Conservation (phyloP, 2,329 filamentous ascomycete species). For the Trichoderma sp. region DNA sequence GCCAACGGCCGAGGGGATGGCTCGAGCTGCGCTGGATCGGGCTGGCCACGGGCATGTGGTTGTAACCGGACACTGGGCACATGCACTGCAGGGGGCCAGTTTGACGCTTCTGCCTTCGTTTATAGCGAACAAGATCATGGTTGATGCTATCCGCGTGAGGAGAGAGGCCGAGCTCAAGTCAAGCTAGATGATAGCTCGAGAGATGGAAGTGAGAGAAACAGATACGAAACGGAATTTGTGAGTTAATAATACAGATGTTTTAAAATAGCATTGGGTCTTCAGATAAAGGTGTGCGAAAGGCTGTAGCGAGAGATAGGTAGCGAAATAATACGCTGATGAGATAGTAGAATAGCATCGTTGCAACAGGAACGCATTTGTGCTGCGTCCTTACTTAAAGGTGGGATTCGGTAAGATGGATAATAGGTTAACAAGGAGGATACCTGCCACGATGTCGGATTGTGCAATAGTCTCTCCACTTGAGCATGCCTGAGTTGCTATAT, state of each 20-base stretch:
- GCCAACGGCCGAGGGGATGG: slow-evolving; percentile 27
- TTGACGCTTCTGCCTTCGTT: slow-evolving; percentile 22
- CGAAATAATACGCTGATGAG: too few relatives aligned
- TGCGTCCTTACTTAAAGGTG: neutral
- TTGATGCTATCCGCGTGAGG: neutral
- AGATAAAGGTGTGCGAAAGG: too few relatives aligned
- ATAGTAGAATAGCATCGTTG: neutral
- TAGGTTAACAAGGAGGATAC: neutral
- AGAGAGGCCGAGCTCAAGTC: neutral
- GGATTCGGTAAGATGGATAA: neutral
- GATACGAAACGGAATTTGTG: neutral
- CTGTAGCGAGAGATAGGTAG: too few relatives aligned
- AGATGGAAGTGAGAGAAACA: neutral
- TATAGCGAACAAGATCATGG: slow-evolving; percentile 17
- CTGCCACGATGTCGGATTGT: neutral
- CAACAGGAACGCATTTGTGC: neutral
- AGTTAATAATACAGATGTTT: neutral
- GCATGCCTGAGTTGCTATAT: neutral
- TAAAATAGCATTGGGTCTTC: neutral
- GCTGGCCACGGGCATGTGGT: slow-evolving; percentile 27
- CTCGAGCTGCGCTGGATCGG: slow-evolving; percentile 27
- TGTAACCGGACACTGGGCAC: slow-evolving; percentile 28
- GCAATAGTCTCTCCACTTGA: neutral
- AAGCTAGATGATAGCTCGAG: neutral
- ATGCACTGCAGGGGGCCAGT: slow-evolving; percentile 27